Base-by-base conservation (phyloP, 805 yeast species). In the Kuraishia floccosa region DNA sequence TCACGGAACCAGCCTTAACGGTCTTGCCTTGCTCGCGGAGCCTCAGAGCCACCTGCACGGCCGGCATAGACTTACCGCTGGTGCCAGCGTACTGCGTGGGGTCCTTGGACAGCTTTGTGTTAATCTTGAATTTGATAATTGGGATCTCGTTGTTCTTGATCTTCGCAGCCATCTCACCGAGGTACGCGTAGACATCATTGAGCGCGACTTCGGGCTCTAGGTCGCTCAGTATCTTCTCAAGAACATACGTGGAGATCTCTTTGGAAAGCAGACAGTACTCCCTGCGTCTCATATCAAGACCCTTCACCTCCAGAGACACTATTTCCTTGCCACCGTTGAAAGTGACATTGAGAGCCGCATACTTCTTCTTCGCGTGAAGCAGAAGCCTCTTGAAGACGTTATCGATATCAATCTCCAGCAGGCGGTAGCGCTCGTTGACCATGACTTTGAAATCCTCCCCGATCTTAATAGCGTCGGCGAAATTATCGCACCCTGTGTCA, bases 221-320 rank as follows among this genome's bases (percentile, higher is more conserved):
- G 39, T 79, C 85, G 6, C 81, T 68, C 14, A 89, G 61, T 27
- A 89, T 59, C 39, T 78, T 72, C 41, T 78, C 63, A 43, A 91
- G 64, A 5, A 84, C 82, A 51, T 65, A 76, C 6, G 75, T 72
- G 1, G 96, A 85, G 5, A 82, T 72, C 33, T 89, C 94, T 50
- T 87, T 91, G 1, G 97, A 84, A 30, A 91, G 58, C 30, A 86
- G 94, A 59, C 96, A 85, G 52, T 71, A 91, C 55, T 91, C 99
- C 64, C 99, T 84, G 54, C 98, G 86, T 48, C 72, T 76, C 94
- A 91, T 78, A 61, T 91, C 99, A 30, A 91, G 68, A 47, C 99
- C 99, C 52, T 91, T 91, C 27, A 89, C 95, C 53, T 91, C 96
- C 39, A 89, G 61, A 13, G 59, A 50, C 5, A 76, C 59, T 30